Base-by-base conservation (phyloP, 2,329 filamentous ascomycete genomes). In the Monosporascus ibericus region DNA sequence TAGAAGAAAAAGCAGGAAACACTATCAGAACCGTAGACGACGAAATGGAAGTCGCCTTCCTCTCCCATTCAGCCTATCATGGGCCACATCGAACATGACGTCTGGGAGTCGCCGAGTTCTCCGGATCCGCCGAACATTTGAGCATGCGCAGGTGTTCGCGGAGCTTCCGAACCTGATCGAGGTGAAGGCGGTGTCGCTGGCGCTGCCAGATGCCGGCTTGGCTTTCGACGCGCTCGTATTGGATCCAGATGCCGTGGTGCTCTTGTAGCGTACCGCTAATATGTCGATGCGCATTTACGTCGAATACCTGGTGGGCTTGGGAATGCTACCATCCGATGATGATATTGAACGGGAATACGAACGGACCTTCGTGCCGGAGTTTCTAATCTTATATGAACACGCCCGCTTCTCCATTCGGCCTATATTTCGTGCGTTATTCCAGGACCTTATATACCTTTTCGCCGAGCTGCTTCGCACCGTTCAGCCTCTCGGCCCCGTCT, bases 161-260 rank as follows among this genome's bases (percentile, higher is more conserved):
- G 92, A 97, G 69, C 77, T 99, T 24, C 90, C 92, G 1, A 87
- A 95, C 65, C 78, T 97, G 25, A 88, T 97, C 57, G 92, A 97
- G 73, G 92, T 90, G 9, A 92, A 92, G 68, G 92, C 91, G 1
- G 83, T 96, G n/a, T 91, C 89, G 0, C 79, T 96, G 38, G 90
- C 88, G 8, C 72, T 71, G 17, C 64, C 77, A 20, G 22, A 44
- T 11, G 9, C 15, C 11, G 20, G 25, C 6, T 9, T 22, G 3
- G 42, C 22, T 6, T 14, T 14, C 20, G 22, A 27, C 42, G 1
- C 25, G 25, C 25, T 27, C 7, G 9, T 77, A 22, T 79, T 88
- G 2, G 86, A 92, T 60, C 75, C 81, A 11, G 80, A 84, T 27
- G 83, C 88, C 1, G 81, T 92, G 6, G 81, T 80, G 5, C 70